Evolutionary conservation across 305 asterid genomes (phyloP), one percentile per base, ranked within the genome.

Genomic region (Andrographis paniculata): DNA sequence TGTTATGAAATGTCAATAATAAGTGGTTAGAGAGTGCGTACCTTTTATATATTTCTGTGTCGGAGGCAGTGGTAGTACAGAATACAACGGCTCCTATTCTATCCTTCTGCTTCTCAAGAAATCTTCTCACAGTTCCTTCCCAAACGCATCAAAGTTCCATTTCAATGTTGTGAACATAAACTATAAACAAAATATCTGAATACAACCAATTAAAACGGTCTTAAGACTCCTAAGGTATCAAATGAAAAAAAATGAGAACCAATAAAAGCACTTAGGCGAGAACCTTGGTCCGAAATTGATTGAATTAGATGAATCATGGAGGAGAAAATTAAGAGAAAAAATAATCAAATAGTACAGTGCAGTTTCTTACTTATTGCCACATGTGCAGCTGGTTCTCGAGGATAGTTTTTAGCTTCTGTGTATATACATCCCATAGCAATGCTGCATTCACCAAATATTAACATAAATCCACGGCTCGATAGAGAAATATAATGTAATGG

Each of bases 331-430:
- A 41, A 37, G 43, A 44, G 14, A 3, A 55, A 27, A 33, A 22
- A 38, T 14, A 50, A 50, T 41, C 23, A 42, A 14, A 22, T 22
- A 14, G 18, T 33, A 28, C 30, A 10, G 42, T 44, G 42, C 50
- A 56, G 20, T 41, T 41, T 55, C 84, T 72, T 50, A 82, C 97
- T 76, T 70, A 85, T 88, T 63, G 97, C 93, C 52, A 88, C 95
- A 53, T 88, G 97, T 1, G 93, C 97, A 66, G 97, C 94, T 50
- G 94, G 94, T 79, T 88, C 95, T 61, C 94, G 89, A 22, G 97
- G 97, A 76, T 85, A 85, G 62, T 69, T 72, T 65, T 85, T 85
- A 64, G 93, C 61, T 64, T 88, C 94, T 5, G 91, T 75, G 61
- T 88, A 85, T 56, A 88, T 75, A 70, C 94, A 85, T 45, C 91